phyloP scores from a whole-genome alignment of 169 alveolate species.

The Plasmodium fragile region DNA sequence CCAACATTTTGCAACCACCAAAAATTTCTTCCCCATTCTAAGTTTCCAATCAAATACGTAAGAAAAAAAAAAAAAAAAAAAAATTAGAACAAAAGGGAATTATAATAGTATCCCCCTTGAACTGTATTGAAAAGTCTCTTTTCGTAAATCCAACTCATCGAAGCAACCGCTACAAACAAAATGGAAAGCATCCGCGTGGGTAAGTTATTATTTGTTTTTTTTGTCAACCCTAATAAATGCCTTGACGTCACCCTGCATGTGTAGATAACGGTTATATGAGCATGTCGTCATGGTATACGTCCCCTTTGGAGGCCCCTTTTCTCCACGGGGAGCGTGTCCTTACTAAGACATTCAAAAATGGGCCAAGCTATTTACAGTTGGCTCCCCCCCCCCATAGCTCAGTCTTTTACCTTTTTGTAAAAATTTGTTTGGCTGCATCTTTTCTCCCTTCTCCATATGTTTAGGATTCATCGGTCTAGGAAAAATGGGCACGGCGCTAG shows the following conservation, averaged over 20 bases:
- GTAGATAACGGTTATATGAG: neutral
- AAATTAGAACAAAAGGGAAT: no score
- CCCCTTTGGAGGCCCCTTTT: neutral
- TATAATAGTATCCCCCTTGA: neutral
- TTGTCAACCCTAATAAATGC: neutral
- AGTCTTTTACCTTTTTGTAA: neutral
- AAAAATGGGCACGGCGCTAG: slow-evolving; percentile 75
- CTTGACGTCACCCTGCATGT: neutral
- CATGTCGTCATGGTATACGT: neutral
- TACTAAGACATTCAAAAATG: neutral
- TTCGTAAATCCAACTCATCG: neutral
- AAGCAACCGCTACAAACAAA: neutral
- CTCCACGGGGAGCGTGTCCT: neutral
- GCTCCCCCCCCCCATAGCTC: neutral
- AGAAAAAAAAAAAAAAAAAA: neutral
- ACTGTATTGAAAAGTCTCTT: neutral
- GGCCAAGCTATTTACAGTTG: neutral
- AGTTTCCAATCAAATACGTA: neutral
- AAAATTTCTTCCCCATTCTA: neutral
- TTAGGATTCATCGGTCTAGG: slow-evolving; percentile 72
- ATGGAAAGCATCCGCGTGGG: slow-evolving; percentile 72
- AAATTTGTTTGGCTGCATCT: neutral
- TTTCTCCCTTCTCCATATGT: slow-evolving; percentile 1
- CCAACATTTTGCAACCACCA: neutral
- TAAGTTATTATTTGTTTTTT: slow-evolving; percentile 10